Conservation (phyloP, 768 basidiomycete species). For the Pleurotus cornucopiae region DNA sequence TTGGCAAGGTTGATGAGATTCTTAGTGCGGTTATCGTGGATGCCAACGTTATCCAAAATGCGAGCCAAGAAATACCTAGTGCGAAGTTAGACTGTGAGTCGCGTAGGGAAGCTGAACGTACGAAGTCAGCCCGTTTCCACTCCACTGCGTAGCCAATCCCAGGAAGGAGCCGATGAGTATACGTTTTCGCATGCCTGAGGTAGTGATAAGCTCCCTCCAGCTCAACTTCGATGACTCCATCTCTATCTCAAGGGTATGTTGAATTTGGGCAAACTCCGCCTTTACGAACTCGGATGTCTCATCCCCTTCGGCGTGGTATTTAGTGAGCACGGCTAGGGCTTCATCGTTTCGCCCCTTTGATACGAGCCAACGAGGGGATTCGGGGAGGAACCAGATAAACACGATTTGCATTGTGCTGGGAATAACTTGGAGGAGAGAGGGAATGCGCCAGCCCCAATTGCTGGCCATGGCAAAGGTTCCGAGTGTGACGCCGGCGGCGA, state of each 20-base stretch:
- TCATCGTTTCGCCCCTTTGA: conserved; percentile 49
- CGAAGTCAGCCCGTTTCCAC: conserved; percentile 58
- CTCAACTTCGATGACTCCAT: conserved; percentile 39
- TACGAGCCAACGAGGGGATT: conserved; percentile 64
- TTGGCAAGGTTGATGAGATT: conserved; percentile 54
- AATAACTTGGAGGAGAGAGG: conserved; percentile 52
- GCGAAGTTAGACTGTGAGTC: background rate
- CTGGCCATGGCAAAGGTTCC: conserved; percentile 56
- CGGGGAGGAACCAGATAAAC: conserved; percentile 57
- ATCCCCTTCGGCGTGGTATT: conserved; percentile 62
- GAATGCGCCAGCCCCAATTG: conserved; percentile 70
- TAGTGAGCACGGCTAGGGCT: conserved; percentile 42
- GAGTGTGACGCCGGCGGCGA: conserved; percentile 57
- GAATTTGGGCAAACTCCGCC: conserved; percentile 54
- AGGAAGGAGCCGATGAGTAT: conserved; percentile 45
- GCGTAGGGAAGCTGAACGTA: conserved; percentile 19
- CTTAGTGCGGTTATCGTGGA: conserved; percentile 44
- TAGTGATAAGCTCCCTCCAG: conserved; percentile 41
- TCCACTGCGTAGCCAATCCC: conserved; percentile 60
- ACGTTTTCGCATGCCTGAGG: conserved; percentile 48
- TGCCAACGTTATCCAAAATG: conserved; percentile 50
- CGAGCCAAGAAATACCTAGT: conserved; percentile 49
- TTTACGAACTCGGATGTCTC: conserved; percentile 48
- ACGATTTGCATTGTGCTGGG: conserved; percentile 50
- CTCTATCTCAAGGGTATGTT: conserved; percentile 51